Conservation (phyloP, 345 rosid genomes). For the Zanthoxylum bungeanum region DNA sequence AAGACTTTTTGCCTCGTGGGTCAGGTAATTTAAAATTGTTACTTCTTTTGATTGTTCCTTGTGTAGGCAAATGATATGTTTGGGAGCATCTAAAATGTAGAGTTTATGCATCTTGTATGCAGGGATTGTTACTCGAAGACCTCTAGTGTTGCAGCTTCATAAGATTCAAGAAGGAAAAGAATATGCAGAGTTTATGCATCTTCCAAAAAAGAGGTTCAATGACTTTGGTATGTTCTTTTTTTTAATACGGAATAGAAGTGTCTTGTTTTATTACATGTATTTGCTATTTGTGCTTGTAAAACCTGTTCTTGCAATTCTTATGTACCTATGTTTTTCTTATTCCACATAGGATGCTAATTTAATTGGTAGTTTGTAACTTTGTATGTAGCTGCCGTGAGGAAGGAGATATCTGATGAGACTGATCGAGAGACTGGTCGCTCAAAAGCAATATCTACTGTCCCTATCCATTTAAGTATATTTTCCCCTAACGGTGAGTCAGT, state of each 20-base stretch:
- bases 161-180: conserved; percentile 86
- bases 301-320: neutral
- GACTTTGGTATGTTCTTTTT: conserved; percentile 65
- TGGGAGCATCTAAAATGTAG: conserved; percentile 3
- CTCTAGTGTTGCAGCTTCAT: conserved; percentile 96
- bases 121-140: conserved; percentile 98
- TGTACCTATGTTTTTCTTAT: conserved; percentile 5
- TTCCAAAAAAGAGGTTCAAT: conserved; percentile 73
- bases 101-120: conserved; percentile 30
- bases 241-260: neutral
- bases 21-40: conserved; percentile 52
- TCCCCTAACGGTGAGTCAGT: conserved; percentile 82
- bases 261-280: neutral
- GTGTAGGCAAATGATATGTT: neutral
- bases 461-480: conserved; percentile 90
- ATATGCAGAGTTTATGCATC: conserved; percentile 96
- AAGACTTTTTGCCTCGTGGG: conserved; percentile 97
- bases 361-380: conserved; percentile 5
- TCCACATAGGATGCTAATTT: conserved; percentile 7
- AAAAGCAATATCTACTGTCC: conserved; percentile 83
- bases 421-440: conserved; percentile 91
- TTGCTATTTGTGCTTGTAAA: neutral
- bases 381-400: conserved; percentile 74
- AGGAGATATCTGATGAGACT: conserved; percentile 92
- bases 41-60: conserved; percentile 1